Base-by-base conservation (phyloP, 2,329 filamentous ascomycete genomes). In the Dactylellina leptospora region DNA sequence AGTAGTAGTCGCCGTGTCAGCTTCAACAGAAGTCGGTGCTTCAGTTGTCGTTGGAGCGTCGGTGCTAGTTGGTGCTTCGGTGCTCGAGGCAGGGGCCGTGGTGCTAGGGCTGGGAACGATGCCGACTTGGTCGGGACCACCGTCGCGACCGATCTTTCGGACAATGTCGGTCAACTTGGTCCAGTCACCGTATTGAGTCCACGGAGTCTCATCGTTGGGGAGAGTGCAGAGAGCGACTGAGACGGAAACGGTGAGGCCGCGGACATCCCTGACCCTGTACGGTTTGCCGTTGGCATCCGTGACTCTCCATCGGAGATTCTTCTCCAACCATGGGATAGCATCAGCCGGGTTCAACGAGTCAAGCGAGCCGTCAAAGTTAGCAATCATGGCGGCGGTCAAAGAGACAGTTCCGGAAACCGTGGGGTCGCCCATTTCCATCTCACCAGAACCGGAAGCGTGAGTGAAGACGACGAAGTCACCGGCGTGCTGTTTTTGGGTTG, bases 331-430 rank as follows among this genome's bases (percentile, higher is more conserved):
- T 3, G 77, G 75, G 20, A 76, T 61, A 0, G 80, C 79, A 45
- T 78, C 75, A 4, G 75, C 76, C 2, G 75, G 75, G 4, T 78
- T 75, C 25, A 80, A 58, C 5, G 76, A 76, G 3, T 74, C 72
- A 5, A 80, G 68, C 25, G 76, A 75, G 8, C 73, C 75, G 6
- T 77, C 68, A 42, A 79, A 76, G 40, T 77, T 73, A 11, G 78
- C 74, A 11, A 79, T 45, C 27, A 82, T 73, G 13, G 77, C 78
- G 0, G 77, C 75, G 0, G 81, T 82, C 6, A 82, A 69, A 0
- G 78, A 79, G 3, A 82, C 78, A 28, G 78, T 81, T 16, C 80
- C 81, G 3, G 81, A 80, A 25, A 82, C 77, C 10, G 76, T 72
- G 6, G 76, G 72, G 8, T 75, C 61, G 4, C 74, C 73, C 0